phyloP scores from a whole-genome alignment of 2,329 filamentous ascomycete species.

The Alternaria metachromatica region DNA sequence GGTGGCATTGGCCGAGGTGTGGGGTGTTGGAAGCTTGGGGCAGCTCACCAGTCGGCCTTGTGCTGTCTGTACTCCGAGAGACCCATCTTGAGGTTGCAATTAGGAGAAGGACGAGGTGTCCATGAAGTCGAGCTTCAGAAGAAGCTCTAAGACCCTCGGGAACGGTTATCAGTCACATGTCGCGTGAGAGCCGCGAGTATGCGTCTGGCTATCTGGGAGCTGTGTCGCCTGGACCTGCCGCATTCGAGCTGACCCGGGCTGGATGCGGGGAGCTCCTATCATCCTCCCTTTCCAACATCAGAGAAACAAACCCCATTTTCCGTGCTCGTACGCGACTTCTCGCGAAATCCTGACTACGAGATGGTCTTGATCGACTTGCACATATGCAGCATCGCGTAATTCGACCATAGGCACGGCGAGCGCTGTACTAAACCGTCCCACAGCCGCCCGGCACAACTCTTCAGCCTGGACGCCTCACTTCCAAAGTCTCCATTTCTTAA shows the following conservation, averaged over 20 bases:
- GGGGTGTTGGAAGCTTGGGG: conserved; percentile 17
- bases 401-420: neutral
- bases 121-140: neutral
- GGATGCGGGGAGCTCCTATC: conserved; percentile 14
- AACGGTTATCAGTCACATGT: conserved; percentile 22
- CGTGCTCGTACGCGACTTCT: neutral
- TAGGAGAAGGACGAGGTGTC: neutral
- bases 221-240: conserved; percentile 14
- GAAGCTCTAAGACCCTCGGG: neutral
- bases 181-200: conserved; percentile 13
- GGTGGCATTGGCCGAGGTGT: neutral
- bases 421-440: neutral
- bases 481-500: neutral
- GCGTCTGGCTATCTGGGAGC: conserved; percentile 10
- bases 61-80: conserved; percentile 74
- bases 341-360: accelerated
- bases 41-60: conserved; percentile 70
- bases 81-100: conserved; percentile 52
- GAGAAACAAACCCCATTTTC: neutral
- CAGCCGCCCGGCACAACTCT: neutral
- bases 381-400: neutral
- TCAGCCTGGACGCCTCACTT: neutral
- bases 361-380: neutral
- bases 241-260: conserved; percentile 9
- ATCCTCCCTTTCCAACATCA: neutral